Conservation (phyloP, 2,329 filamentous ascomycete species). For the Trichoderma semiorbis region DNA sequence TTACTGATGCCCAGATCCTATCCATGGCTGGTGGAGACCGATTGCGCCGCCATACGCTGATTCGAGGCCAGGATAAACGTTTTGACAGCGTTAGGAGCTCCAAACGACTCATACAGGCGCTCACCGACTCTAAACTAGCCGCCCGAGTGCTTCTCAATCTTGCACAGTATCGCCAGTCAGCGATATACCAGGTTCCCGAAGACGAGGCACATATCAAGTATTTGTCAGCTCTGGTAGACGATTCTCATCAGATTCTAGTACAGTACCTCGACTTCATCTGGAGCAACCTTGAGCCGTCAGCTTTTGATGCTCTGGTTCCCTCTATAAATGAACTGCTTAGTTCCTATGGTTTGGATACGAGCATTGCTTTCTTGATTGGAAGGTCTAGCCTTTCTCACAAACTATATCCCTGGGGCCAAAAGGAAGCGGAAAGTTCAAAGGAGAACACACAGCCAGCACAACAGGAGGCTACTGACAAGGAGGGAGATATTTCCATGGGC, state of each 20-base stretch:
- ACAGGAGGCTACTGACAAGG: slow-evolving; percentile 40
- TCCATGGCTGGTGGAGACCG: slow-evolving; percentile 84
- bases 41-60: slow-evolving; percentile 75
- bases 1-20: slow-evolving; percentile 81
- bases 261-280: slow-evolving; percentile 89
- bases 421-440: slow-evolving; percentile 30
- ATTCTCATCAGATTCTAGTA: slow-evolving; percentile 77
- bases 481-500: slow-evolving; percentile 56
- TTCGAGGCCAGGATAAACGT: slow-evolving; percentile 76
- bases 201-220: slow-evolving; percentile 81
- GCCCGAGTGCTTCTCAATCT: slow-evolving; percentile 84
- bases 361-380: slow-evolving; percentile 80
- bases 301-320: slow-evolving; percentile 78
- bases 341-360: slow-evolving; percentile 75
- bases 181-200: slow-evolving; percentile 70
- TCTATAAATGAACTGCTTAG: slow-evolving; percentile 68
- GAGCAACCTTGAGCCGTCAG: slow-evolving; percentile 68
- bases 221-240: slow-evolving; percentile 82
- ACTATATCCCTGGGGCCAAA: slow-evolving; percentile 46
- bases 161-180: slow-evolving; percentile 85
- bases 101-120: slow-evolving; percentile 72
- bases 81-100: slow-evolving; percentile 73
- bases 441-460: slow-evolving; percentile 27
- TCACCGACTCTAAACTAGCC: slow-evolving; percentile 74
- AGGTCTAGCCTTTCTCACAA: slow-evolving; percentile 69